These are phyloP conservation scores for Syncephalastrum sp. DNA, from an alignment of 371 early-diverging fungal species.

Conservation along the genomic window DNA sequence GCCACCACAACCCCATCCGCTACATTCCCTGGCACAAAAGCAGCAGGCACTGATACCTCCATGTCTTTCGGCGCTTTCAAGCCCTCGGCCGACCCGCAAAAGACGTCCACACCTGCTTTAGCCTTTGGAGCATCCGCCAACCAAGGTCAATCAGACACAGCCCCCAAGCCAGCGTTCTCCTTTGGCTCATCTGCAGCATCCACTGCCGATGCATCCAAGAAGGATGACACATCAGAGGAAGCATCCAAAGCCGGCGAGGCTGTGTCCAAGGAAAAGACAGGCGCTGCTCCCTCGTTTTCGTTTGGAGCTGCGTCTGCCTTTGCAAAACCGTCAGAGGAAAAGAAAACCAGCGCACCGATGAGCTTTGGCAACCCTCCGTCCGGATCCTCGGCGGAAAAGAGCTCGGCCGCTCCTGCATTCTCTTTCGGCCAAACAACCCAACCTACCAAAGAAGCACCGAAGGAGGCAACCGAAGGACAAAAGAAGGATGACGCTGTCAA, in stretches of 20 bases:
- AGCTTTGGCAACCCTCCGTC: too few species aligned
- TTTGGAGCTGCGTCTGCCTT: constrained; percentile 1
- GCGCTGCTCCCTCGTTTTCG: constrained; percentile 1
- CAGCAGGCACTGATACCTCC: constrained; percentile 1
- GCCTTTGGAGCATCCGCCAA: constrained; percentile 2
- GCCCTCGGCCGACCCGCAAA: background rate
- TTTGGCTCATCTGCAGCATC: constrained; percentile 11
- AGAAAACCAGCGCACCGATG: too few species aligned
- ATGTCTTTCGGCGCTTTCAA: background rate
- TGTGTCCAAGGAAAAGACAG: too few species aligned
- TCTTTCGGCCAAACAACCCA: too few species aligned
- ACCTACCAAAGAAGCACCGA: too few species aligned
- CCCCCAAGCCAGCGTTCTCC: constrained; percentile 9
- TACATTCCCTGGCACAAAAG: constrained; percentile 16
- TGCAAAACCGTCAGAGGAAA: too few species aligned
- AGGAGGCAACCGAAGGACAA: too few species aligned
- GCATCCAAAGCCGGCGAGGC: too few species aligned
- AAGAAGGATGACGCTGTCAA: too few species aligned
- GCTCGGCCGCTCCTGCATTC: too few species aligned
- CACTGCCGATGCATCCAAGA: background rate
- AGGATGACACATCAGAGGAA: too few species aligned
- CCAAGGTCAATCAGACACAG: constrained; percentile 1
- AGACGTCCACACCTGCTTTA: background rate
- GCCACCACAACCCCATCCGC: constrained; percentile 6
- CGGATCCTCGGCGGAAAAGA: too few species aligned